Percentiles rank a stretch among this genome's conserved stretches.
These are phyloP conservation scores for Crinitomyces ghanaensis DNA, from an alignment of 805 yeast species.

Conservation along the genomic window DNA sequence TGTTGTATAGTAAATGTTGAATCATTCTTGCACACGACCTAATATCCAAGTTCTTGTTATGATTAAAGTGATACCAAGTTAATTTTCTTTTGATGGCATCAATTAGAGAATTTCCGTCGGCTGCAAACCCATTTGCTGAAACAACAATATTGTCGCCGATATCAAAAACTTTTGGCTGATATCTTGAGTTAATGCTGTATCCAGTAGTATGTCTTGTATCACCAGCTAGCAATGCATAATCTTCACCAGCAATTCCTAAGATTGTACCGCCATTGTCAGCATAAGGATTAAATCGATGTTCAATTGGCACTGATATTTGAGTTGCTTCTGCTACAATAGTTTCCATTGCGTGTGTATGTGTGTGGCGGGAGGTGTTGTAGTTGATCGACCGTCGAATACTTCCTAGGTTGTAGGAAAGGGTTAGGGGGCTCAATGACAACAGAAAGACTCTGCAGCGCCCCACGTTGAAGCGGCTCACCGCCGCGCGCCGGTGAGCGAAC, in stretches of 20 bases:
- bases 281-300: constrained; percentile 87
- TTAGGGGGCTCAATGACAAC: too few species aligned
- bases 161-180: constrained; percentile 79
- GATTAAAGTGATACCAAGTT: constrained; percentile 87
- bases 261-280: constrained; percentile 96
- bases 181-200: constrained; percentile 84
- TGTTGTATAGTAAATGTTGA: constrained; percentile 82
- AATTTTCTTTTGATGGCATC: constrained; percentile 42
- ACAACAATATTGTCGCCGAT: constrained; percentile 81
- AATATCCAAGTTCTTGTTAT: constrained; percentile 59
- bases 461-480: too few species aligned
- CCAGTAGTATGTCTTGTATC: constrained; percentile 97
- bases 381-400: too few species aligned
- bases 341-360: constrained; percentile 5
- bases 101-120: constrained; percentile 82
- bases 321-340: constrained; percentile 5
- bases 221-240: constrained; percentile 93
- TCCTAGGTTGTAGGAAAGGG: too few species aligned
- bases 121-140: constrained; percentile 94
- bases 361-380: too few species aligned
- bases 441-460: too few species aligned
- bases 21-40: constrained; percentile 78
- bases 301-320: constrained; percentile 45
- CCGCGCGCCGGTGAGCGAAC: too few species aligned
- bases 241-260: constrained; percentile 94